Percentiles rank a stretch among this genome's conserved stretches.
Conservation (phyloP, 2,329 filamentous ascomycete genomes). For the Neonectria ditissima region DNA sequence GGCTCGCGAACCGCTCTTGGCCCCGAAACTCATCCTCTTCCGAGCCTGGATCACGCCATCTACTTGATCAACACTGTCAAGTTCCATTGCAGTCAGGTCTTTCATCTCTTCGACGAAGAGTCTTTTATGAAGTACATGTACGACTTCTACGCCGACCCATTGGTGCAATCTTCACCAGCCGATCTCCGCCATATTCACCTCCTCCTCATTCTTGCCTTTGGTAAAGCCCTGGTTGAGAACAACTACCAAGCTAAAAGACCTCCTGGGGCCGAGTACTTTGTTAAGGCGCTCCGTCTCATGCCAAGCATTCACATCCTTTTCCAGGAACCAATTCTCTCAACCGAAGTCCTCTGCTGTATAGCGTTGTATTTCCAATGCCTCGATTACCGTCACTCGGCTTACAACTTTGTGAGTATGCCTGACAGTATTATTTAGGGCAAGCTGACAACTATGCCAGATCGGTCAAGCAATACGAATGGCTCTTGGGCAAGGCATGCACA, state of each 20-base stretch:
- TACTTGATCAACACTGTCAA: constrained; percentile 67
- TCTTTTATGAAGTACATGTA: constrained; percentile 57
- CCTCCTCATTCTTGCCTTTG: constrained; percentile 65
- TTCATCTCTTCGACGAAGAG: constrained; percentile 66
- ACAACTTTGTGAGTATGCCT: constrained; percentile 54
- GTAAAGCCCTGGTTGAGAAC: constrained; percentile 63
- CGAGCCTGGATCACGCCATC: constrained; percentile 64
- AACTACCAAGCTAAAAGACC: constrained; percentile 52
- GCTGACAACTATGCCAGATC: constrained; percentile 49
- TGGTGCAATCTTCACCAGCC: constrained; percentile 26
- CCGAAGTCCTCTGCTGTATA: constrained; percentile 63
- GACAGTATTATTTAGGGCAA: background rate
- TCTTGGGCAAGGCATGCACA: constrained; percentile 63
- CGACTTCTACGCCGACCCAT: constrained; percentile 45
- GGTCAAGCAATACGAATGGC: constrained; percentile 65
- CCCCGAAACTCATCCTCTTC: constrained; percentile 48
- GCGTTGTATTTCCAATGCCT: constrained; percentile 65
- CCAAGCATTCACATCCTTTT: constrained; percentile 56
- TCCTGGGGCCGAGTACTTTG: constrained; percentile 60
- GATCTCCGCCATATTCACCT: constrained; percentile 65
- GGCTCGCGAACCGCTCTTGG: constrained; percentile 48
- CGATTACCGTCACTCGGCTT: constrained; percentile 59
- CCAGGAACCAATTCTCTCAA: constrained; percentile 57
- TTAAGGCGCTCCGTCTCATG: constrained; percentile 57
- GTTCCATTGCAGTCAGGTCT: constrained; percentile 66